Evolutionary conservation across 2,329 filamentous ascomycete species (phyloP).

Genomic region (Magnaporthales sp.): DNA sequence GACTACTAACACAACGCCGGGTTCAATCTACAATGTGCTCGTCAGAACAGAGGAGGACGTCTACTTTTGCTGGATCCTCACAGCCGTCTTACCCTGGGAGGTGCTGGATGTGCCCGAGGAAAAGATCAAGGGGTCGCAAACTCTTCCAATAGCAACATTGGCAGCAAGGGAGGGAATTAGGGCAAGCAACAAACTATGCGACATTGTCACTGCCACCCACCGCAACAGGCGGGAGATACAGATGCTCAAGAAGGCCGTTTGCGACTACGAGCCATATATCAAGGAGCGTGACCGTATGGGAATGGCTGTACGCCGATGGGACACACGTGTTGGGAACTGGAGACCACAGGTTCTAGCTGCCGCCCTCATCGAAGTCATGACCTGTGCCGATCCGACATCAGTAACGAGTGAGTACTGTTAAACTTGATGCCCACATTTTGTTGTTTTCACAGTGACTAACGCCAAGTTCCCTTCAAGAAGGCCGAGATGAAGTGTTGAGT

Average conservation of each 20-base stretch:
- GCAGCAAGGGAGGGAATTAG: slow-evolving; percentile 73
- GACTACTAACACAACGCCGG: slow-evolving; percentile 29
- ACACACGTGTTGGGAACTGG: slow-evolving; percentile 55
- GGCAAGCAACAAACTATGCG: slow-evolving; percentile 65
- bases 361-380: slow-evolving; percentile 53
- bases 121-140: slow-evolving; percentile 34
- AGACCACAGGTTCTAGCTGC: slow-evolving; percentile 60
- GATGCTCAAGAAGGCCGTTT: slow-evolving; percentile 40
- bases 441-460: background rate
- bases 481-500: slow-evolving; percentile 32
- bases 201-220: slow-evolving; percentile 39
- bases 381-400: slow-evolving; percentile 14
- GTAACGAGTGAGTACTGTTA: slow-evolving; percentile 8
- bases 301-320: slow-evolving; percentile 68
- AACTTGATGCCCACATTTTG: background rate
- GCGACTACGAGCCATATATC: slow-evolving; percentile 31
- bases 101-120: slow-evolving; percentile 22
- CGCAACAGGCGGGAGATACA: slow-evolving; percentile 12
- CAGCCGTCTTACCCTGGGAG: slow-evolving; percentile 68
- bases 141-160: slow-evolving; percentile 50
- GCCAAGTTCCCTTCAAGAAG: background rate
- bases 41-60: slow-evolving; percentile 53
- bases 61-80: slow-evolving; percentile 71
- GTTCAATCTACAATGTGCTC: slow-evolving; percentile 44
- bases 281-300: slow-evolving; percentile 56